A percentile compares a stretch with the other conserved stretches of the same genome.
Evolutionary conservation across 805 yeast genomes (phyloP).

Genomic region (Kluyveromyces starmeri): DNA sequence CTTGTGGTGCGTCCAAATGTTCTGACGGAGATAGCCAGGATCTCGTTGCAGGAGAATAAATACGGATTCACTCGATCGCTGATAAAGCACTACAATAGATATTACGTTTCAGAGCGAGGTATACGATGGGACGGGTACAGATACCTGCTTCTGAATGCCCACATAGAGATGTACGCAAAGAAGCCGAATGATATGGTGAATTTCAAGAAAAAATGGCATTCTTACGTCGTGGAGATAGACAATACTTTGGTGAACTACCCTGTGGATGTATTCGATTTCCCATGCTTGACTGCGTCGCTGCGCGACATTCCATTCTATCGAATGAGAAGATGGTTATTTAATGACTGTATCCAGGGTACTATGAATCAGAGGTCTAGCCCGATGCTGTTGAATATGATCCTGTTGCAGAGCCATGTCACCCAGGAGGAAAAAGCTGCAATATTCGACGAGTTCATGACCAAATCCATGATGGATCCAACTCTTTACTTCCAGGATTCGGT

Average conservation of each 20-base stretch:
- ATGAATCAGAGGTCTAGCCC: conserved; percentile 17
- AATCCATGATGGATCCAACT: not conserved
- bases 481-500: not conserved
- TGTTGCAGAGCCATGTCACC: conserved; percentile 12
- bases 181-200: conserved; percentile 12
- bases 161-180: conserved; percentile 24
- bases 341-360: conserved; percentile 12
- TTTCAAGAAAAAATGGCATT: conserved; percentile 27
- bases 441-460: conserved; percentile 1
- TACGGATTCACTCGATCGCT: conserved; percentile 5
- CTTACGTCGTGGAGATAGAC: conserved; percentile 25
- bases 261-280: conserved; percentile 20
- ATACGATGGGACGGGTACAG: conserved; percentile 8
- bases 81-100: conserved; percentile 13
- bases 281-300: conserved; percentile 15
- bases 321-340: conserved; percentile 14
- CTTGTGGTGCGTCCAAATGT: conserved; percentile 16
- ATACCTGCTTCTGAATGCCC: conserved; percentile 19
- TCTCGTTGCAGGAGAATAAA: conserved; percentile 19
- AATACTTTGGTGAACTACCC: conserved; percentile 5
- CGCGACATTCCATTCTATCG: conserved; percentile 5
- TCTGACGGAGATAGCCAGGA: conserved; percentile 20
- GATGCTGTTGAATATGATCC: conserved; percentile 19
- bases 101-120: conserved; percentile 7
- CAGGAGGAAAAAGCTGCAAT: conserved; percentile 1